These are phyloP conservation scores for Penicillium tannophilum DNA, from an alignment of 495 filamentous ascomycete species.

Conservation along the genomic window DNA sequence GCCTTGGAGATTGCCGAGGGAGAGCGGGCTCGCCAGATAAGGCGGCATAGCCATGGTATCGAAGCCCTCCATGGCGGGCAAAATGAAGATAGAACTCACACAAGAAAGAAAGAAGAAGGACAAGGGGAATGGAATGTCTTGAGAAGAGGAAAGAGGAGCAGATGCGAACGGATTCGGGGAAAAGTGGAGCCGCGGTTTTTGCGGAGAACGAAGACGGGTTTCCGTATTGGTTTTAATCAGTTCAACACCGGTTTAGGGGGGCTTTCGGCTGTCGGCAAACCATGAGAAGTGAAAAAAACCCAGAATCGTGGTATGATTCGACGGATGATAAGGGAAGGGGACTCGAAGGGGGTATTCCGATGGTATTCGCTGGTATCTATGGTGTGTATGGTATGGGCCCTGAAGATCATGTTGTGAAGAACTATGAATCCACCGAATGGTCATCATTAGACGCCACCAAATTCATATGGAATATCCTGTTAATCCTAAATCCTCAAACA, in stretches of 20 bases:
- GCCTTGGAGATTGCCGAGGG: conserved; percentile 53
- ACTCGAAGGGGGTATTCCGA: no score
- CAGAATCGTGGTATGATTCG: not conserved
- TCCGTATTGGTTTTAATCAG: not conserved
- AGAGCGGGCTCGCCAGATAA: conserved; percentile 58
- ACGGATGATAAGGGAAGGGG: no score
- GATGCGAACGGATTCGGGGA: conserved; percentile 36
- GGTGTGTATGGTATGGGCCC: conserved; percentile 16
- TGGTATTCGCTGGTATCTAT: not conserved
- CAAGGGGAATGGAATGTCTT: conserved; percentile 23
- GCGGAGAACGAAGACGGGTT: conserved; percentile 29
- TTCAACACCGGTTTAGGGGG: not conserved
- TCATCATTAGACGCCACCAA: not conserved
- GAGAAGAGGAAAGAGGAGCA: conserved; percentile 3
- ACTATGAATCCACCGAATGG: conserved; percentile 3
- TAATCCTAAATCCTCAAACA: no score
- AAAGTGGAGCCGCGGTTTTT: conserved; percentile 38
- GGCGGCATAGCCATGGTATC: conserved; percentile 63
- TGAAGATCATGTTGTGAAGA: conserved; percentile 28
- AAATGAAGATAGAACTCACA: conserved; percentile 17
- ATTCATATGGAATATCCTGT: not conserved
- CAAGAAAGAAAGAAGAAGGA: conserved; percentile 12
- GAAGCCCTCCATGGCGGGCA: conserved; percentile 61
- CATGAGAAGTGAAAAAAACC: not conserved
- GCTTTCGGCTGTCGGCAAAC: conserved; percentile 2